Evolutionary conservation across 768 basidiomycete species (phyloP).

Genomic region (Sporobolomyces pararoseus): DNA sequence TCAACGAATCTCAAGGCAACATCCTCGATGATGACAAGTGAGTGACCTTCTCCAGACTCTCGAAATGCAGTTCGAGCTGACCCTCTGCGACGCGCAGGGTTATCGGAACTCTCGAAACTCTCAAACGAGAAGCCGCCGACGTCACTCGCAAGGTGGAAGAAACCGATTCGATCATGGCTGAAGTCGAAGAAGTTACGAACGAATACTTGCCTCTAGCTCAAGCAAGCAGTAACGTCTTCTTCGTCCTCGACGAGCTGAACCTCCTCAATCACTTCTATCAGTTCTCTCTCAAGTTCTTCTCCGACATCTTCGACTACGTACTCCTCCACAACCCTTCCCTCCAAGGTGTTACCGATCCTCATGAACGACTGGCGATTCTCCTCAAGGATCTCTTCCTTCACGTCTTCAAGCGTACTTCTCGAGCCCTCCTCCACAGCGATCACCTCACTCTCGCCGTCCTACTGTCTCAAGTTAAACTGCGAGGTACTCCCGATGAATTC

Average conservation of each 20-base stretch:
- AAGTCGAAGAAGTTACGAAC: constrained; percentile 90
- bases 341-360: constrained; percentile 68
- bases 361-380: constrained; percentile 69
- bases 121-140: constrained; percentile 94
- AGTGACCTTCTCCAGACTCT: not conserved
- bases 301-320: constrained; percentile 95
- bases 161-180: constrained; percentile 90
- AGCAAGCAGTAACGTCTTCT: constrained; percentile 94
- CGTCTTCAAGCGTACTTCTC: constrained; percentile 81
- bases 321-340: constrained; percentile 89
- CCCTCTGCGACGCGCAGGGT: constrained; percentile 52
- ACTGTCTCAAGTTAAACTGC: constrained; percentile 66
- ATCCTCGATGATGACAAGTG: constrained; percentile 93
- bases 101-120: constrained; percentile 87
- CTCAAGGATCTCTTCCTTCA: constrained; percentile 82
- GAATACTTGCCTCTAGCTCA: constrained; percentile 93
- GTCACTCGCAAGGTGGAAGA: constrained; percentile 94
- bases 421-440: constrained; percentile 82
- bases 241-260: constrained; percentile 90
- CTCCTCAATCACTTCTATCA: constrained; percentile 97
- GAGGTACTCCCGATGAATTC: constrained; percentile 21
- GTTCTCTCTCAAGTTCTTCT: constrained; percentile 95
- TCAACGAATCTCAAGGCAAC: constrained; percentile 94
- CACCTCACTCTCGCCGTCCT: constrained; percentile 85
- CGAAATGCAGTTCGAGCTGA: not conserved